Evolutionary conservation across 495 filamentous ascomycete species (phyloP).

Genomic region (Podospora tetraspora): DNA sequence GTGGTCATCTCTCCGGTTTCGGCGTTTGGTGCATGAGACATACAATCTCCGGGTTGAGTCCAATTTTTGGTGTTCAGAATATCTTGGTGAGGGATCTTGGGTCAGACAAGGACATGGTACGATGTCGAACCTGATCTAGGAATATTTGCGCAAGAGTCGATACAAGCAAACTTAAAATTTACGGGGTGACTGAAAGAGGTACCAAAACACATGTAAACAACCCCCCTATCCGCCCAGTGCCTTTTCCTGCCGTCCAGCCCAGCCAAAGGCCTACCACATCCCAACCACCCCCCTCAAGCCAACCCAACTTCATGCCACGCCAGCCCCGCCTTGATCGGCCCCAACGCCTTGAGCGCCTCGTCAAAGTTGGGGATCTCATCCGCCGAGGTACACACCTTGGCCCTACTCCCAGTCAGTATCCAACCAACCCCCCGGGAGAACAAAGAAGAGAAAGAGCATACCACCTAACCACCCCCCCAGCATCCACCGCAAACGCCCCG

Average conservation of each 20-base stretch:
- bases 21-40: not conserved
- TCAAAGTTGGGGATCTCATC: slow-evolving; percentile 49
- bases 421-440: not conserved
- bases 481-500: slow-evolving; percentile 53
- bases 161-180: not conserved
- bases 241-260: not conserved
- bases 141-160: not conserved
- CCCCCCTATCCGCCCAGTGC: not conserved
- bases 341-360: slow-evolving; percentile 37
- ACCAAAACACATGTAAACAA: not conserved
- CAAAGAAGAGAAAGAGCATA: not conserved
- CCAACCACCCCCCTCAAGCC: not conserved
- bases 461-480: slow-evolving; percentile 45
- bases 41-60: not conserved
- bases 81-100: not conserved
- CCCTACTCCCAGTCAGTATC: slow-evolving; percentile 15
- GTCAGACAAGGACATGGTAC: not conserved
- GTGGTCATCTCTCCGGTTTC: not conserved
- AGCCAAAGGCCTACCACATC: too few relatives aligned
- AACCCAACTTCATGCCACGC: slow-evolving; percentile 18
- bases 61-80: not conserved
- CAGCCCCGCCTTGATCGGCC: slow-evolving; percentile 4
- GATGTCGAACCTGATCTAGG: not conserved
- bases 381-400: slow-evolving; percentile 33
- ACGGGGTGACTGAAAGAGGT: not conserved